Base-by-base conservation (phyloP, 805 yeast genomes). In the Monosporozyma siamensis region DNA sequence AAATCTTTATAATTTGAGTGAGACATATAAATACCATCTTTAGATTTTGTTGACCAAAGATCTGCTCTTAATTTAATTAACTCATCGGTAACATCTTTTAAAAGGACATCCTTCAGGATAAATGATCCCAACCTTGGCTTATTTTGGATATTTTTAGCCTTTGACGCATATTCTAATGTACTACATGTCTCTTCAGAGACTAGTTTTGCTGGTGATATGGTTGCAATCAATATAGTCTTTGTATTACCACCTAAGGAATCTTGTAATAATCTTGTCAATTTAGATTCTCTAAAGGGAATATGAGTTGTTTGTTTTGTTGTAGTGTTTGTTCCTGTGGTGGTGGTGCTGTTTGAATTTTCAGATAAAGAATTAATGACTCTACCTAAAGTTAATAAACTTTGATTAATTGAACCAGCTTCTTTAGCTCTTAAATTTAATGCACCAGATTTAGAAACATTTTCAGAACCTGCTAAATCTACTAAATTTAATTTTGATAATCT, bases 401-500 rank as follows among this genome's bases (percentile, higher is more conserved):
- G 95, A 61, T 90, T 90, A 40, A 89, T 89, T 15, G 86, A 77
- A 0, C 96, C 97, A 0, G 97, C 95, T 57, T 90, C 98, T 50
- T 87, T 79, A 0, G 95, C 96, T 35, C 95, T 71, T 56, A 78
- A 82, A 50, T 83, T 79, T 20, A 77, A 70, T 0, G 97, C 95
- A 3, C 98, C 98, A 0, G 95, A 84, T 53, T 87, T 69, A 51
- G 74, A 76, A 42, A 90, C 81, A 58, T 89, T 89, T 59, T 90
- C 98, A 4, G 95, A 84, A 0, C 98, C 97, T 0, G 97, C 98
- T 49, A 90, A 69, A 65, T 90, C 97, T 5, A 90, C 97, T 18
- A 89, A 67, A 58, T 89, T 87, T 69, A 87, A 77, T 54, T 86
- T 87, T 6, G 88, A 78, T 20, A 72, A 63, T 47, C 78, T 66